Evolutionary conservation across 1,284 basidiomycete species (phyloP), one percentile per base, ranked within the genome.

Genomic region (Apiotrichum akiyoshidainum): DNA sequence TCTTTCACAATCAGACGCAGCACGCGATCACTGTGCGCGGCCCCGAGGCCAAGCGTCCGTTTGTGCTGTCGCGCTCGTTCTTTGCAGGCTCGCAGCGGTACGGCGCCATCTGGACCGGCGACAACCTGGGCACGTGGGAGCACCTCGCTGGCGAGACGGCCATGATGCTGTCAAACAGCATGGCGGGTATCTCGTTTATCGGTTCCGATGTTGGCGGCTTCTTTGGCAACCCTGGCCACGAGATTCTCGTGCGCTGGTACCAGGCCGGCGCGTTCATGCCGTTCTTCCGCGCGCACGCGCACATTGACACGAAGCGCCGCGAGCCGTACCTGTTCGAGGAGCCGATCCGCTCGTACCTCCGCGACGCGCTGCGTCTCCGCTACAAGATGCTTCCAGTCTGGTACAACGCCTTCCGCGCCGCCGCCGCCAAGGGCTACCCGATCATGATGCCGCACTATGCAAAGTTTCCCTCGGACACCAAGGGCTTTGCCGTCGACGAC

Each of bases 81-180:
- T 99, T 85, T 68, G 90, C 94, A 3, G 96, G 96, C 7, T 92
- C 92, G 22, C 96, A 99, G 75, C 87, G 92, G 44, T 94, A 89
- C 69, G 92, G 94, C 45, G 94, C 96, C 1, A 91, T 96, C 83
- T 99, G 96, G 95, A 99, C 94, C 2, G 96, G 96, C 16, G 96
- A 99, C 78, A 99, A 99, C 75, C 81, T 97, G 45, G 92, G 95
- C 35, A 92, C 90, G 0, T 99, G 96, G 96, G 74, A 94, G 61
- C 96, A 99, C 72, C 91, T 99, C 83, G 86, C 86, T 2, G 90
- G 92, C 35, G 92, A 92, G 46, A 84, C 96, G 58, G 90, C 95
- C 70, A 98, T 99, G 89, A 87, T 95, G 12, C 82, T 99, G 42
- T 84, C 91, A 14, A 90, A 92, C 75, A 86, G 87, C 56, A 86